Evolutionary conservation across 768 basidiomycete genomes (phyloP), one percentile per base, ranked within the genome.

Genomic region (Boletus sp.): DNA sequence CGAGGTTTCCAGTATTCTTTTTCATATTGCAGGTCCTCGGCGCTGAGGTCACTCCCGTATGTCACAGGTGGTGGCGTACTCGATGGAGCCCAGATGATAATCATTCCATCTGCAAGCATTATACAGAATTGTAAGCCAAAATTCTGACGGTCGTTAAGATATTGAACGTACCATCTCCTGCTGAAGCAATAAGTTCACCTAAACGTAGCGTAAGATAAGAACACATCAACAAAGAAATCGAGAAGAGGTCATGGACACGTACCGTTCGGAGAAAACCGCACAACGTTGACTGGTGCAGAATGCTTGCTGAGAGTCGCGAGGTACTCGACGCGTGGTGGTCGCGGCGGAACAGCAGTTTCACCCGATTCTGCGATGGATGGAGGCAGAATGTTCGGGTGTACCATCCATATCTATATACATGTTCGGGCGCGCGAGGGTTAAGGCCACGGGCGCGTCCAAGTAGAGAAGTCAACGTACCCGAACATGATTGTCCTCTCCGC

Each of bases 401-500:
- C 90, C 83, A 90, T 87, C 96, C 95, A 97, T 59, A 98, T 70
- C 93, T 95, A 52, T 32, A 37, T 40, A 43, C 23, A 29, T 30
- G 40, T 62, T 47, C 38, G 44, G 27, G 44, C 34, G 45, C 53
- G 59, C 52, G 40, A 51, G 40, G 30, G 32, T 25, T 50, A 50
- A 59, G 43, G 46, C 41, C 35, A 41, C 43, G 48, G 48, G 38
- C 60, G 60, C 53, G 59, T 59, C 55, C 27, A 41, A 47, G 27
- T 8, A 2, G 30, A 54, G 37, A 47, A 39, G 51, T 56, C 49
- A 45, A 85, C 95, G 73, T 66, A 97, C 95, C 70, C 97, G 78
- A 65, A 99, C 93, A 76, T 95, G 88, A 65, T 94, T 97, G 67
- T 99, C 97, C 67, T 96, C 96, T 43, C 97, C 97, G 13, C 86